Conservation (phyloP, 192 early-diverging fungal genomes). For the Backusella liffmaniae region DNA sequence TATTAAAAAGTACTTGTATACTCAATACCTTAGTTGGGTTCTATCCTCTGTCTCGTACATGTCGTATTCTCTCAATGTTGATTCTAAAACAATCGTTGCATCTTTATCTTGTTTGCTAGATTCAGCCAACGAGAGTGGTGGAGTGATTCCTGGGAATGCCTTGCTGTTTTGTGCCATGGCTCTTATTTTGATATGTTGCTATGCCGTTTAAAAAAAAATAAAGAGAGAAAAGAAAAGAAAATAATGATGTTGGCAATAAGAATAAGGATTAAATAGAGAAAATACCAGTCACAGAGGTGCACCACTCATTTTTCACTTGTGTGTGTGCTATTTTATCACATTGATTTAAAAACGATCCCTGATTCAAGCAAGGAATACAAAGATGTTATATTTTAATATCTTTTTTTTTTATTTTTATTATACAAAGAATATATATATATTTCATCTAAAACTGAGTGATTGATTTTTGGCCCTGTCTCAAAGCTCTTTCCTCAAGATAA, state of each 20-base stretch:
- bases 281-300: no score
- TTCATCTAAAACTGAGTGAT: constrained; percentile 18
- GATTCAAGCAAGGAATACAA: no score
- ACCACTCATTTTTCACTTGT: no score
- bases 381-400: no score
- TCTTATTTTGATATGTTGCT: no score
- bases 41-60: constrained; percentile 61
- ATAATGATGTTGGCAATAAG: no score
- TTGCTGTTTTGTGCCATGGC: not conserved
- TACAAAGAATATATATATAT: not conserved
- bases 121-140: constrained; percentile 34
- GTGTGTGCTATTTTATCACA: no score
- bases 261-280: no score
- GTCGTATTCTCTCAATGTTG: constrained; percentile 45
- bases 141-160: constrained; percentile 4
- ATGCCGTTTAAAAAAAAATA: no score
- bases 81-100: constrained; percentile 39
- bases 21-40: constrained; percentile 45
- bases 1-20: not conserved
- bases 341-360: no score
- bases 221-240: no score
- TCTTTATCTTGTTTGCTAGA: constrained; percentile 43
- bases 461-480: constrained; percentile 13
- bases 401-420: constrained; percentile 1
- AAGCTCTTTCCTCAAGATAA: constrained; percentile 30